Percentiles rank a stretch among this genome's conserved stretches.
Evolutionary conservation across 805 yeast species (phyloP).

Genomic region (Zygoascus tannicola): DNA sequence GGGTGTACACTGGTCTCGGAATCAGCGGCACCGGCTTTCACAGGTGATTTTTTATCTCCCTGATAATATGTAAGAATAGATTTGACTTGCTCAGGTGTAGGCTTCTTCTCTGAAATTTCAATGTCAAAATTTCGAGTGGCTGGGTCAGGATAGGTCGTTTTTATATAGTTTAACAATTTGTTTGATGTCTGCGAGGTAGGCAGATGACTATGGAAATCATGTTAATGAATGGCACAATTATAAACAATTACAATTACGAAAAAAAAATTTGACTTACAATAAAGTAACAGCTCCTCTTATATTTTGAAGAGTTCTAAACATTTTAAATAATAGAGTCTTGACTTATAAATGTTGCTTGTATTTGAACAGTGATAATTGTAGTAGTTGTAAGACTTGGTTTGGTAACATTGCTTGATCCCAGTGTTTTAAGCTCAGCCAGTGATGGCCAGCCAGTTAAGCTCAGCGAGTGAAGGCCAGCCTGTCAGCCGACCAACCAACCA

Average conservation of each 20-base stretch:
- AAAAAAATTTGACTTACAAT: slow-evolving; percentile 23
- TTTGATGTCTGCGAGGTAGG: slow-evolving; percentile 17
- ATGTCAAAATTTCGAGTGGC: slow-evolving; percentile 21
- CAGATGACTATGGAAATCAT: slow-evolving; percentile 17
- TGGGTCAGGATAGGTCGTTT: slow-evolving; percentile 15
- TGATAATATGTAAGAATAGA: slow-evolving; percentile 14
- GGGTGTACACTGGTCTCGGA: neutral
- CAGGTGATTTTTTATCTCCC: slow-evolving; percentile 9
- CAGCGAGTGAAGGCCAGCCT: too few species aligned
- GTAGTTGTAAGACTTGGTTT: too few species aligned
- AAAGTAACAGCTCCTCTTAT: slow-evolving; percentile 24
- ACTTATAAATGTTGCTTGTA: too few species aligned
- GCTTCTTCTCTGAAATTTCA: slow-evolving; percentile 24
- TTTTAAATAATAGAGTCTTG: too few species aligned
- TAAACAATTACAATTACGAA: too few species aligned
- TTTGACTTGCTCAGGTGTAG: slow-evolving; percentile 24
- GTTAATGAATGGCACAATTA: too few species aligned
- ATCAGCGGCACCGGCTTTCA: neutral
- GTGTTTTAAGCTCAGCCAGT: too few species aligned
- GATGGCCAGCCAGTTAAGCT: too few species aligned
- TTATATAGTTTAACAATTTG: slow-evolving; percentile 15
- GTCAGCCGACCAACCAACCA: too few species aligned
- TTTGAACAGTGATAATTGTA: too few species aligned
- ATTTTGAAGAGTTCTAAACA: slow-evolving; percentile 25
- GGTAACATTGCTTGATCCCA: too few species aligned